phyloP scores from a whole-genome alignment of 768 basidiomycete species.

The Tephrocybe sp. region DNA sequence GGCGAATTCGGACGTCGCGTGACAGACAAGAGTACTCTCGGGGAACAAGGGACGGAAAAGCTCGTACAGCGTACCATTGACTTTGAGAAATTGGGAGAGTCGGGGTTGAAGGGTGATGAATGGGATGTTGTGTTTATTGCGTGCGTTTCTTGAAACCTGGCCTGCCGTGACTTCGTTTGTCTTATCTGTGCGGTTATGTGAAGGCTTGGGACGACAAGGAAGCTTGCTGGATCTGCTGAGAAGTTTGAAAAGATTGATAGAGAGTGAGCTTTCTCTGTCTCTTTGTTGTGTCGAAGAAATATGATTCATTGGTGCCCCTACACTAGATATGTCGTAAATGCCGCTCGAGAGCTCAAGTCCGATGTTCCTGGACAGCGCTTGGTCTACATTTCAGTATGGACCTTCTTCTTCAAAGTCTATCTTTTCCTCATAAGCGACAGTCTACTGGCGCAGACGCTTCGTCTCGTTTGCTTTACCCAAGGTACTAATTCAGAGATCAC shows the following conservation, averaged over 20 bases:
- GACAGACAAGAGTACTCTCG: constrained; percentile 41
- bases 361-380: constrained; percentile 53
- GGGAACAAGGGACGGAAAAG: constrained; percentile 45
- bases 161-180: neutral
- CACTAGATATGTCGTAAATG: constrained; percentile 68
- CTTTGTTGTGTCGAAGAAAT: neutral
- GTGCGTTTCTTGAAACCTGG: constrained; percentile 29
- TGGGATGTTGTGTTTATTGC: constrained; percentile 80
- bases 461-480: constrained; percentile 52
- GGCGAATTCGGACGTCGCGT: constrained; percentile 69
- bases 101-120: constrained; percentile 48
- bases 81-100: constrained; percentile 61
- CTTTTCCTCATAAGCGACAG: constrained; percentile 25
- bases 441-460: constrained; percentile 44
- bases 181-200: too few relatives aligned
- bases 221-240: constrained; percentile 57
- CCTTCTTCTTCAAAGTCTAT: neutral
- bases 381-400: constrained; percentile 66
- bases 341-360: constrained; percentile 61
- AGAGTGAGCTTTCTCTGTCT: constrained; percentile 46
- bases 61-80: constrained; percentile 66
- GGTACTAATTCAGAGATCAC: constrained; percentile 25
- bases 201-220: constrained; percentile 66
- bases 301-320: neutral
- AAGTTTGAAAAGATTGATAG: constrained; percentile 77